A percentile compares a stretch with the other conserved stretches of the same genome.
phyloP scores from a whole-genome alignment of 2,329 filamentous ascomycete genomes.

The Pseudocercospora pini-densiflorae region DNA sequence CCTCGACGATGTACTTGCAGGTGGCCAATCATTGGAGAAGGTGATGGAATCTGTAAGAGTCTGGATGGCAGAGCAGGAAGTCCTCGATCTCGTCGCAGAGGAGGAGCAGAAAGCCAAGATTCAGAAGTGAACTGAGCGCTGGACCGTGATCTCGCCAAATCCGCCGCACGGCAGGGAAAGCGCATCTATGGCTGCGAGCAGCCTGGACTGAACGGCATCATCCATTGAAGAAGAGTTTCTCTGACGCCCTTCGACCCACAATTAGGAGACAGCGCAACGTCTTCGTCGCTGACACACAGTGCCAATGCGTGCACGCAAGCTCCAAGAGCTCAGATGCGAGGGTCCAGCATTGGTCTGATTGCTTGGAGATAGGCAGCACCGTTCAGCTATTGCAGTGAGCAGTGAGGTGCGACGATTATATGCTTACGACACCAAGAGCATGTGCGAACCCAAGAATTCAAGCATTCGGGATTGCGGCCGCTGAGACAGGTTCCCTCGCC shows the following conservation, averaged over 20 bases:
- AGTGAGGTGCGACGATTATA: neutral
- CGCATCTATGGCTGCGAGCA: neutral
- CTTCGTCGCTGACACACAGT: neutral
- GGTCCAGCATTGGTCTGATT: neutral
- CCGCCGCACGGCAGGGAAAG: neutral
- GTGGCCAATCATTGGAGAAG: constrained; percentile 71
- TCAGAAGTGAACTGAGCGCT: constrained; percentile 1
- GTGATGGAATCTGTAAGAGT: constrained; percentile 77
- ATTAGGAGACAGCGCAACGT: neutral
- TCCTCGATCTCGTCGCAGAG: constrained; percentile 62
- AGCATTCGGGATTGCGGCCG: neutral
- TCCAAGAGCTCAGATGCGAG: neutral
- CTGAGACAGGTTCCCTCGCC: neutral
- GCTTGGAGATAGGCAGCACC: neutral
- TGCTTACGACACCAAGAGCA: neutral
- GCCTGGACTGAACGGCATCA: neutral
- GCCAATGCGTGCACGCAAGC: neutral
- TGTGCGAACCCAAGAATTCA: neutral
- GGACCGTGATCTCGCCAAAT: neutral
- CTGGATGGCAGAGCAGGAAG: constrained; percentile 77
- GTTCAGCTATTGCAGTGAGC: neutral
- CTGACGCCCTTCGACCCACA: neutral
- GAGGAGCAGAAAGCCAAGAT: constrained; percentile 33
- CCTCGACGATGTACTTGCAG: constrained; percentile 77
- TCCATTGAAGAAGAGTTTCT: neutral